A percentile compares a stretch with the other conserved stretches of the same genome.
Evolutionary conservation across 2,329 filamentous ascomycete species (phyloP).

Genomic region (Kalmusia sp.): DNA sequence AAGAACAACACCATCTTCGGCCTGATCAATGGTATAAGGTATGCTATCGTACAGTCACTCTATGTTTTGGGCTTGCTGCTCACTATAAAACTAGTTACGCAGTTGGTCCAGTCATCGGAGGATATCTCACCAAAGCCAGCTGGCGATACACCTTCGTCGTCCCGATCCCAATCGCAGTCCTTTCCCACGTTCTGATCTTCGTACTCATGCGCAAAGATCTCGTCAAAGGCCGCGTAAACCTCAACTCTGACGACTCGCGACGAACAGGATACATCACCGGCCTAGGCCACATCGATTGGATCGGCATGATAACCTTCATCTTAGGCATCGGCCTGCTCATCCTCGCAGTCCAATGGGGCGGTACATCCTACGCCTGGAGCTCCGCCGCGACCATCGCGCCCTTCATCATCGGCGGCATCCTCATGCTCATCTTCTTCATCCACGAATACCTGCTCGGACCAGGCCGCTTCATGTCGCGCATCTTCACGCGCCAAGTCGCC

Average conservation of each 20-base stretch:
- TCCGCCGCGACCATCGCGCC: conserved; percentile 62
- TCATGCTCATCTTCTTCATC: conserved; percentile 58
- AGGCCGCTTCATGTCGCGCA: conserved; percentile 53
- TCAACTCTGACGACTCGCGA: conserved; percentile 31
- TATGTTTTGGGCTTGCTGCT: background rate
- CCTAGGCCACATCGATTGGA: conserved; percentile 55
- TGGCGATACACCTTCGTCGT: conserved; percentile 75
- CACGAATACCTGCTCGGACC: conserved; percentile 63
- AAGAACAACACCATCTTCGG: conserved; percentile 72
- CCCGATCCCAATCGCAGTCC: conserved; percentile 41
- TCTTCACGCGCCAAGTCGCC: conserved; percentile 62
- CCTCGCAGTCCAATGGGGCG: conserved; percentile 60
- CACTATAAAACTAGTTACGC: conserved; percentile 53
- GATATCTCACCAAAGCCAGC: conserved; percentile 59
- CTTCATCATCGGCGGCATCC: conserved; percentile 57
- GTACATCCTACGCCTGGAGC: conserved; percentile 64
- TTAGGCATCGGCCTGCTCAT: conserved; percentile 46
- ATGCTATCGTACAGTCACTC: background rate
- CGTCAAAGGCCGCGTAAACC: conserved; percentile 57
- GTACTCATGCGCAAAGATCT: conserved; percentile 66
- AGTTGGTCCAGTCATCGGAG: conserved; percentile 68
- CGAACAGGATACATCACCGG: conserved; percentile 43
- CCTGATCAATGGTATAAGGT: conserved; percentile 62
- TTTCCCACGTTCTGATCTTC: conserved; percentile 62
- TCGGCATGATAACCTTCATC: conserved; percentile 43